Base-by-base conservation (phyloP, 1,284 basidiomycete species). In the Hymenochaete sp. region DNA sequence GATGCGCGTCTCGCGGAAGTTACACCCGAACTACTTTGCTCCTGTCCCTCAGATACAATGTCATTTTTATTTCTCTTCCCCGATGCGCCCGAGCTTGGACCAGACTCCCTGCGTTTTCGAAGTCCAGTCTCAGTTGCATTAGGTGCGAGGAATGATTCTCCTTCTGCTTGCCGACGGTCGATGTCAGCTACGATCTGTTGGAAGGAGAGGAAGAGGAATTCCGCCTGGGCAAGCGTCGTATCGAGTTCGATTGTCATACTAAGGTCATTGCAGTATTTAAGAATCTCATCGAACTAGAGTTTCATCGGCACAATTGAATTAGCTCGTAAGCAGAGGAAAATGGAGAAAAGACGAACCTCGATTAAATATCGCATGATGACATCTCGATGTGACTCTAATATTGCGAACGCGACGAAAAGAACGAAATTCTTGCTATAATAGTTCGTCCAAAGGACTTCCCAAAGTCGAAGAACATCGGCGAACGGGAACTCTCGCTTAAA, bases 401-500 rank as follows among this genome's bases (percentile, higher is more conserved):
- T 77, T 0, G 93, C 93, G 18, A 99, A 73, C 0, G 93, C 93
- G 16, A 98, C 74, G 57, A 98, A 98, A 2, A 98, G 75, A n/a
- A 93, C 79, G 58, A 98, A 97, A 26, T 82, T 70, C 26, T 75
- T 77, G 59, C 83, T 89, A 64, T 92, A 92, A 58, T 88, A 86
- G 57, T 93, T 81, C 4, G 93, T 93, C 87, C 90, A 96, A n/a
- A 96, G 66, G 8, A 91, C 83, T 63, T 99, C 96, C 96, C 96
- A 99, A 6, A 98, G 66, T 16, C 77, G 73, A 26, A 93, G 68
- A 21, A 98, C 86, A 43, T 95, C 85, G 27, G 86, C 76, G 62
- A 98, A 93, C 2, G 80, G 67, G 62, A 98, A 97, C 62, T 98
- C 95, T 50, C 95, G 83, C 66, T 97, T 97, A 75, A 96, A 97